These are phyloP conservation scores for Neurospora sp. DNA, from an alignment of 495 filamentous ascomycete genomes.

Conservation along the genomic window DNA sequence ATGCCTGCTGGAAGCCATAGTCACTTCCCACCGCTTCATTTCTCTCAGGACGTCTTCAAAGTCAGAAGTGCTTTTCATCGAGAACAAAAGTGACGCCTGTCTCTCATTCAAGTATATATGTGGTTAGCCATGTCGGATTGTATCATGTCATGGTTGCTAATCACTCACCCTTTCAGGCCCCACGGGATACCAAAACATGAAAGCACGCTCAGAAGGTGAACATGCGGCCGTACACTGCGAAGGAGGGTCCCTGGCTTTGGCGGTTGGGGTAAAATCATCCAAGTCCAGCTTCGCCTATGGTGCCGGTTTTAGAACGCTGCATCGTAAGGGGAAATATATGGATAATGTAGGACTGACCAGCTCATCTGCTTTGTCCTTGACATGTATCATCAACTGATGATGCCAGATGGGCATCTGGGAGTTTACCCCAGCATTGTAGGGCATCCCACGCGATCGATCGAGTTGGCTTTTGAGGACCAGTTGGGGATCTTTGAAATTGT, in stretches of 20 bases:
- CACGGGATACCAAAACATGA: slow-evolving; percentile 13
- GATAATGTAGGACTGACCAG: slow-evolving; percentile 9
- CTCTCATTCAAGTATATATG: not conserved
- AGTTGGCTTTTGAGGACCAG: slow-evolving; percentile 20
- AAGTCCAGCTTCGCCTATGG: slow-evolving; percentile 14
- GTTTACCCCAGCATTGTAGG: slow-evolving; percentile 7
- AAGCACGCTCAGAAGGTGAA: not conserved
- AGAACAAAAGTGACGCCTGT: slow-evolving; percentile 5
- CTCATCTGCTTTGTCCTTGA: slow-evolving; percentile 24
- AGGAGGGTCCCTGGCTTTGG: not conserved
- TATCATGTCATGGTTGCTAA: not conserved
- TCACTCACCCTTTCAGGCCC: slow-evolving; percentile 1
- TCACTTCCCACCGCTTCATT: slow-evolving; percentile 4
- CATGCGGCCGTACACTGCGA: slow-evolving; percentile 5
- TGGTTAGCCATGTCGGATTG: not conserved
- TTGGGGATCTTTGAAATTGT: slow-evolving; percentile 18
- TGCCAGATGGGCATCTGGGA: slow-evolving; percentile 7
- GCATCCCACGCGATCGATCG: slow-evolving; percentile 6
- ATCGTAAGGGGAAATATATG: not conserved
- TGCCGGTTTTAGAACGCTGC: not conserved
- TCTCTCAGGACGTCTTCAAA: slow-evolving; percentile 7
- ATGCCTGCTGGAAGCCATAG: not conserved
- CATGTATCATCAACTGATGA: slow-evolving; percentile 20
- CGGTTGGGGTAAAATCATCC: slow-evolving; percentile 4
- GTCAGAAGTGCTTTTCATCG: slow-evolving; percentile 8